Evolutionary conservation across 371 early-diverging fungal genomes (phyloP).

Genomic region (Gilbertella persicaria): DNA sequence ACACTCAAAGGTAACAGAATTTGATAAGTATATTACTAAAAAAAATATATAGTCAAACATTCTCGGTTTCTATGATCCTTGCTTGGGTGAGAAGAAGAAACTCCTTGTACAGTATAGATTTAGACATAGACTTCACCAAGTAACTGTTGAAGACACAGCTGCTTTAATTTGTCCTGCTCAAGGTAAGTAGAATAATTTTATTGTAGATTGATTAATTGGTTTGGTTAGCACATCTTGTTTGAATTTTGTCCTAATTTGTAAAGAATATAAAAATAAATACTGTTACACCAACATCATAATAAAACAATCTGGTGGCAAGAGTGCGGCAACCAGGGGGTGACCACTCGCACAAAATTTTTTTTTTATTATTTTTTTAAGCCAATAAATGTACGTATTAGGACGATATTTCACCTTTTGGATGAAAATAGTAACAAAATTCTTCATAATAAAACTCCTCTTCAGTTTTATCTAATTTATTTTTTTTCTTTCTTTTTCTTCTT

Average conservation of each 20-base stretch:
- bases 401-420: constrained; percentile 6
- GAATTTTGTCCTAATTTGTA: constrained; percentile 15
- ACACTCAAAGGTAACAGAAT: constrained; percentile 73
- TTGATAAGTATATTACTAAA: background rate
- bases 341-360: too few relatives aligned
- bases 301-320: constrained; percentile 13
- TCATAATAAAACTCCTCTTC: constrained; percentile 13
- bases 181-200: constrained; percentile 46
- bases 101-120: constrained; percentile 86
- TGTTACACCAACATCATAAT: constrained; percentile 18
- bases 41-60: constrained; percentile 64
- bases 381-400: too few relatives aligned
- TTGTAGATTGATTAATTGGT: constrained; percentile 4
- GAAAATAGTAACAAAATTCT: constrained; percentile 27
- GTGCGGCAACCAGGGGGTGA: constrained; percentile 5
- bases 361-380: constrained; percentile 7
- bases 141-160: constrained; percentile 75
- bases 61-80: constrained; percentile 96
- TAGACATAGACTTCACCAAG: constrained; percentile 80
- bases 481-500: constrained; percentile 10
- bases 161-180: constrained; percentile 85
- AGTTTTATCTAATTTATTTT: too few relatives aligned
- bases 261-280: constrained; percentile 15
- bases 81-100: constrained; percentile 84
- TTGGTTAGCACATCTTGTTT: constrained; percentile 21